phyloP scores from a whole-genome alignment of 2,329 filamentous ascomycete genomes.

The Colletotrichum echinochloae region DNA sequence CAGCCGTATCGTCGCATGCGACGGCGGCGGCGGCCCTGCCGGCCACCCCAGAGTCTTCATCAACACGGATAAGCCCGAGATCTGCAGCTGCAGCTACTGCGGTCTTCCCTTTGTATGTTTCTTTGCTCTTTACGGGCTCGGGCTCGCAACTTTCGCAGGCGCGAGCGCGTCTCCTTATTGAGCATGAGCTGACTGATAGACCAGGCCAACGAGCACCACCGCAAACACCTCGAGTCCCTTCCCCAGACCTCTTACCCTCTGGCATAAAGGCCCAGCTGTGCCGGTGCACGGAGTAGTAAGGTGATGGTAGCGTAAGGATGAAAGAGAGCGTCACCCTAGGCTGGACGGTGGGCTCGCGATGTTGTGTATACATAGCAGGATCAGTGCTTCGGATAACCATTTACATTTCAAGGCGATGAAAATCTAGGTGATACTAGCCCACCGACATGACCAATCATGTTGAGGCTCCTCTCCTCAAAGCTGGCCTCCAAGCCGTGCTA shows the following conservation, averaged over 20 bases:
- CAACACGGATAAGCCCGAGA: constrained; percentile 97
- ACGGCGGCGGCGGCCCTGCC: constrained; percentile 89
- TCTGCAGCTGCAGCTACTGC: constrained; percentile 91
- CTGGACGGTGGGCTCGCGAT: constrained; percentile 22
- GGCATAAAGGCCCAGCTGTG: constrained; percentile 51
- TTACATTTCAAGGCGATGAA: constrained; percentile 8
- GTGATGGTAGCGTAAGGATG: background rate
- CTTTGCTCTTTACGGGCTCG: background rate
- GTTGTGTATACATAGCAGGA: constrained; percentile 41
- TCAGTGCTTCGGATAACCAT: constrained; percentile 31
- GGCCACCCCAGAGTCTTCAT: constrained; percentile 97
- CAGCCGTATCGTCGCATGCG: constrained; percentile 83
- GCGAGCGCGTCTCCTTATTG: no score
- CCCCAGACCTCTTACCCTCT: constrained; percentile 87
- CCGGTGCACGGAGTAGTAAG: constrained; percentile 12
- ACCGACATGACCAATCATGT: background rate
- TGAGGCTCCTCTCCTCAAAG: background rate
- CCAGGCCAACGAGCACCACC: constrained; percentile 91
- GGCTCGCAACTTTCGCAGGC: background rate
- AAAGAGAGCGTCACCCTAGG: background rate
- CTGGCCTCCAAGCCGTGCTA: background rate
- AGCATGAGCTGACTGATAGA: constrained; percentile 15
- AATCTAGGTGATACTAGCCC: background rate
- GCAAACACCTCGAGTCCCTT: constrained; percentile 84
- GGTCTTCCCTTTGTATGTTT: constrained; percentile 87